phyloP scores from a whole-genome alignment of 345 rosid species.

The Rhodamnia argentea region DNA sequence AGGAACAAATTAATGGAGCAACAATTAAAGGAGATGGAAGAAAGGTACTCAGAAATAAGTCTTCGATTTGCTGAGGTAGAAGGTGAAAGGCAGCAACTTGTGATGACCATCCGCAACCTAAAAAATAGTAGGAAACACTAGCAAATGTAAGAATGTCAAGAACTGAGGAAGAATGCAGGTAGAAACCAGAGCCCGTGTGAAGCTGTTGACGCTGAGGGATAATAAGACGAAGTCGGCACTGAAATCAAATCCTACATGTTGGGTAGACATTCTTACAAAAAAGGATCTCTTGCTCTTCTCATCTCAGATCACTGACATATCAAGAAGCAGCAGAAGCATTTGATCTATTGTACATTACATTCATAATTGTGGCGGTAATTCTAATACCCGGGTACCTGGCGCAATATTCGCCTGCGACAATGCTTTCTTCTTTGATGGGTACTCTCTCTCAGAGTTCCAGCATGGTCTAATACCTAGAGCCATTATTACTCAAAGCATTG shows the following conservation, averaged over 20 bases:
- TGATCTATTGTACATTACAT: not conserved
- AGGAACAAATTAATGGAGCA: slow-evolving; percentile 64
- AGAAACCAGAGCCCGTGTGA: not conserved
- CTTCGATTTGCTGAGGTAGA: slow-evolving; percentile 91
- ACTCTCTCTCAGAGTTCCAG: not conserved
- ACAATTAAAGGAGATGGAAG: slow-evolving; percentile 93
- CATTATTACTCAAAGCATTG: not conserved
- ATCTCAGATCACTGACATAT: not conserved
- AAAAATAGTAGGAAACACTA: slow-evolving; percentile 64
- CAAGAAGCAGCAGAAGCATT: not conserved
- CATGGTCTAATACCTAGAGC: not conserved
- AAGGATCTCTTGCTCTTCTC: not conserved
- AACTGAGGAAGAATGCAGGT: not conserved
- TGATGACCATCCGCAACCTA: slow-evolving; percentile 70
- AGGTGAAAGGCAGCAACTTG: slow-evolving; percentile 88
- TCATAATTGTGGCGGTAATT: not conserved
- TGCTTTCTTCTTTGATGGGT: not conserved
- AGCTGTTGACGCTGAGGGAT: not conserved
- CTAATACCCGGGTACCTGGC: not conserved
- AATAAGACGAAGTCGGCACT: not conserved
- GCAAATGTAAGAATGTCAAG: not conserved
- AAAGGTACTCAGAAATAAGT: slow-evolving; percentile 82
- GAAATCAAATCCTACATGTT: not conserved
- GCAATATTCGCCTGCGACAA: not conserved
- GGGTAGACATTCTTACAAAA: not conserved